Base-by-base conservation (phyloP, 208 protist species). In the Phytomonas sp. region DNA sequence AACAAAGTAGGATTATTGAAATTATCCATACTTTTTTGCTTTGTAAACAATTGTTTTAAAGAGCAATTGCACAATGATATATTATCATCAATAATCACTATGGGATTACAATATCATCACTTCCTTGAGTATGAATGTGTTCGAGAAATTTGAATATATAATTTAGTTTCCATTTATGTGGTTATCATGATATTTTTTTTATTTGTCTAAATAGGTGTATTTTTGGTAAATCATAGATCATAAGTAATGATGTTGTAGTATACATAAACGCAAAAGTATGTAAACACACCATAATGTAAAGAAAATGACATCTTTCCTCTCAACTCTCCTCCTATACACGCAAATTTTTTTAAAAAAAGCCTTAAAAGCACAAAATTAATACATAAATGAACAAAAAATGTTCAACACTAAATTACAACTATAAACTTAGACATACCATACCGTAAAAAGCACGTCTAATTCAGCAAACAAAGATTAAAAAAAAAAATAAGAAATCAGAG, bases 301-400 rank as follows among this genome's bases (percentile, higher is more conserved):
- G 34, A 63, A 36, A 8, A 63, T 49, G 16, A 16, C 10, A 59
- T 29, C 8, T 29, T 52, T 32, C 16, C 34, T 19, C 23, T 7
- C 11, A 32, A 40, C 12, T 4, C 26, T 45, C 40, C 34, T 29
- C 63, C n/a, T n/a, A n/a, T n/a, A n/a, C n/a, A 30, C 31, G 12
- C 36, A 42, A 60, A 7, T 34, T 45, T 10, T 34, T 45, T 10
- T 37, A 26, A 62, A 26, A 62, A 36, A 36, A 36, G 29, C n/a
- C 10, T 26, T 66, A 16, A 64, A 29, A 6, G n/a, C 34, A 30
- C 56, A 7, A 29, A 19, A 31, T 23, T n/a, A 36, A 23, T 62
- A 72, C 40, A 62, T 29, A 69, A 30, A 67, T 4, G 59, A 59
- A 63, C 4, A 37, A 67, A 71, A 65, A 71, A 74, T 29, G 63